Conservation (phyloP, 2,329 filamentous ascomycete species). For the Tolypocladium pustulatum region DNA sequence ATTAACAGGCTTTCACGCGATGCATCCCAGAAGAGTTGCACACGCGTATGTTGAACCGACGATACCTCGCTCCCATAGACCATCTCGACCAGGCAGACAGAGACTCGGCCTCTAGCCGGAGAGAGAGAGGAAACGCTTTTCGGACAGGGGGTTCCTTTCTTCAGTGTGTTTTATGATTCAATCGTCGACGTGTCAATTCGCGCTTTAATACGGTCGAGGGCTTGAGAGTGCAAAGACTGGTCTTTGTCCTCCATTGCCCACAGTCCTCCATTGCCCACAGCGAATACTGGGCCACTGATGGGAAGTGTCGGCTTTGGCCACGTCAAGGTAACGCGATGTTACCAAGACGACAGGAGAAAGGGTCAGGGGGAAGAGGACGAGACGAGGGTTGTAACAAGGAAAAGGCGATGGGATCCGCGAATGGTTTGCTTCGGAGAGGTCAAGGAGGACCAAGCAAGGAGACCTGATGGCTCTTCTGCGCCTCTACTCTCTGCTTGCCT, state of each 20-base stretch:
- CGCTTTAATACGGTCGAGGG: background rate
- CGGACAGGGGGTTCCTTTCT: slow-evolving; percentile 5
- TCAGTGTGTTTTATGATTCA: slow-evolving; percentile 6
- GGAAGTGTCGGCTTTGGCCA: background rate
- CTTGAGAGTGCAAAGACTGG: background rate
- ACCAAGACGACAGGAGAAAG: background rate
- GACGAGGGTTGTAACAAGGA: background rate
- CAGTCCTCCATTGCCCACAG: background rate
- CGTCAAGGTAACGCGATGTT: background rate
- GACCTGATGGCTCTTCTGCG: slow-evolving; percentile 4
- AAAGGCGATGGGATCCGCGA: background rate
- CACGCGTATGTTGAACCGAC: slow-evolving; percentile 32
- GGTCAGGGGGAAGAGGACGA: background rate
- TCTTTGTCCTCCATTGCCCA: background rate
- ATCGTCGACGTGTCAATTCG: slow-evolving; percentile 1
- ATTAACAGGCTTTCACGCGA: slow-evolving; percentile 38
- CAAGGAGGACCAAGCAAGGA: slow-evolving; percentile 7
- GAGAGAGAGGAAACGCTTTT: slow-evolving; percentile 11
- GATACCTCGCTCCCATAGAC: slow-evolving; percentile 41
- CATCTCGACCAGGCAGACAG: slow-evolving; percentile 20
- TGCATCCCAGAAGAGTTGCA: slow-evolving; percentile 36
- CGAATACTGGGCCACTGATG: background rate
- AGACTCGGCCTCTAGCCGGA: slow-evolving; percentile 17
- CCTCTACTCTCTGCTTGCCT: background rate
- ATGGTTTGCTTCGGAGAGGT: slow-evolving; percentile 4